A percentile compares a stretch with the other conserved stretches of the same genome.
Evolutionary conservation across 2,329 filamentous ascomycete species (phyloP).

Genomic region (Cytospora piceae): DNA sequence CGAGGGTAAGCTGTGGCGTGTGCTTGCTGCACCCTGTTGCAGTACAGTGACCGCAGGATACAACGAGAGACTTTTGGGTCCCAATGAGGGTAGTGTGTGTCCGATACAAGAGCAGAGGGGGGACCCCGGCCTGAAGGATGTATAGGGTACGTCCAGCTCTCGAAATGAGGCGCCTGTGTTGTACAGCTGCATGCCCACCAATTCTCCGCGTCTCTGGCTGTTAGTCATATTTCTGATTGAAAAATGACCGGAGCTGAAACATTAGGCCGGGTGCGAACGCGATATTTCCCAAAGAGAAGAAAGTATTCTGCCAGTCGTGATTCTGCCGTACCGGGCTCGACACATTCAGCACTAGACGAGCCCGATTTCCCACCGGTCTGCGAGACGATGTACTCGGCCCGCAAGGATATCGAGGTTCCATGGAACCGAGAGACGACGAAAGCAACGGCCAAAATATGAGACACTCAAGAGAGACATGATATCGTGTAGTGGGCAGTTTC

Average conservation of each 20-base stretch:
- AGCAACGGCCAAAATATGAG: constrained; percentile 28
- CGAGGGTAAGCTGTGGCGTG: constrained; percentile 30
- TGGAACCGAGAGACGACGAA: constrained; percentile 12
- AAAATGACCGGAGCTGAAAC: constrained; percentile 19
- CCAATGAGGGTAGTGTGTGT: constrained; percentile 23
- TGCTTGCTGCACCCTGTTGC: constrained; percentile 24
- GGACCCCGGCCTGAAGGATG: constrained; percentile 13
- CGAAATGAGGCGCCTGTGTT: constrained; percentile 25
- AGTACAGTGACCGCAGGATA: constrained; percentile 30
- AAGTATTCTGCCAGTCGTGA: constrained; percentile 11
- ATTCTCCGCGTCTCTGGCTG: constrained; percentile 11
- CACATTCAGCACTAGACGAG: constrained; percentile 11
- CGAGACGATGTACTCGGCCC: constrained; percentile 4
- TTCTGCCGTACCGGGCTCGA: constrained; percentile 18
- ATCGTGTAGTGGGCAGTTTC: constrained; percentile 19
- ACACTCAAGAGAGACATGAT: constrained; percentile 22
- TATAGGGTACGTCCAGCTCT: constrained; percentile 22
- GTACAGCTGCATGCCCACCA: constrained; percentile 26
- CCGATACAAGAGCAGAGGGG: constrained; percentile 23
- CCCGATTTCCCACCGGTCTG: constrained; percentile 11
- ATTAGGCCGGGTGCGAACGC: constrained; percentile 19
- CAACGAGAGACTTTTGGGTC: constrained; percentile 24
- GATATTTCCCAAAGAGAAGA: constrained; percentile 14
- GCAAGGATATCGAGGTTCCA: not conserved
- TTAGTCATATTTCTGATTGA: constrained; percentile 17